Conservation (phyloP, 495 filamentous ascomycete species). For the Xylona heveae region DNA sequence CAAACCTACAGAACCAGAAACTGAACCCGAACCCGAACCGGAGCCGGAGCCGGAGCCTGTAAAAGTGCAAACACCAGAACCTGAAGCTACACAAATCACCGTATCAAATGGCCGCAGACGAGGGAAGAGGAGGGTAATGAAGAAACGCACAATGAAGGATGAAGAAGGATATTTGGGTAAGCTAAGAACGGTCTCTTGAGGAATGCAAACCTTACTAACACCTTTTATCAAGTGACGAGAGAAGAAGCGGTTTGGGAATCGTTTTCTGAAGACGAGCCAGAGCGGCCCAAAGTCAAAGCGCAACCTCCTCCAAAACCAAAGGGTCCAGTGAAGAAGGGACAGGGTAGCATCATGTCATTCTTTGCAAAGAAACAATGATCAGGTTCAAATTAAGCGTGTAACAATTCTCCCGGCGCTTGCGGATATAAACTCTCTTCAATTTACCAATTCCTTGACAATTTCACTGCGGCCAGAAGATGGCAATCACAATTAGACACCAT, state of each 20-base stretch:
- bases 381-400: too few species aligned
- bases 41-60: slow-evolving; percentile 28
- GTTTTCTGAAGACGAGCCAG: slow-evolving; percentile 79
- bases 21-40: slow-evolving; percentile 20
- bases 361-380: slow-evolving; percentile 56
- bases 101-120: slow-evolving; percentile 46
- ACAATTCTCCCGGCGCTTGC: too few species aligned
- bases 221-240: slow-evolving; percentile 47
- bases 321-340: slow-evolving; percentile 35
- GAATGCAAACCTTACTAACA: slow-evolving; percentile 6
- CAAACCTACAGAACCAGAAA: slow-evolving; percentile 14
- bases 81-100: slow-evolving; percentile 17
- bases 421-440: too few species aligned
- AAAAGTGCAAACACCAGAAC: slow-evolving; percentile 19
- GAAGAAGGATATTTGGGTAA: slow-evolving; percentile 83
- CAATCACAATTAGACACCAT: too few species aligned
- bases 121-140: slow-evolving; percentile 65
- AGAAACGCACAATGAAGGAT: slow-evolving; percentile 78
- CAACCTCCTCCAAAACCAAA: slow-evolving; percentile 37
- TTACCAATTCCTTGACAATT: too few species aligned
- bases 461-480: too few species aligned
- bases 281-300: too few species aligned
- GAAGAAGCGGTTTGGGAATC: slow-evolving; percentile 85
- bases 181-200: not conserved
- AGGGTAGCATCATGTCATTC: slow-evolving; percentile 88